Conservation (phyloP, 371 early-diverging fungal species). For the Rhizopus delemar region DNA sequence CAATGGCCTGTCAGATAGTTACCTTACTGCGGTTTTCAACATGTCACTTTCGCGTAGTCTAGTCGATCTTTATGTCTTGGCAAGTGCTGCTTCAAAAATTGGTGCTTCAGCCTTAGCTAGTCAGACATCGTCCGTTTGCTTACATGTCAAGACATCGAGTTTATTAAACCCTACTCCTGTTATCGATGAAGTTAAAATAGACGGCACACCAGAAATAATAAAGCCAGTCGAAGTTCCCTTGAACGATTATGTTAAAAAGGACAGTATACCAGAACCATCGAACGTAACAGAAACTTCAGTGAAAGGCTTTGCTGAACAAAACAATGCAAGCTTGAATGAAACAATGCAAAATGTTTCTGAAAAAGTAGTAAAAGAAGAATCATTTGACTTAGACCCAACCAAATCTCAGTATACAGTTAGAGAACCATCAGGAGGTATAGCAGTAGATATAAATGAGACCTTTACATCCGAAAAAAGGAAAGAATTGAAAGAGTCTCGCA, state of each 20-base stretch:
- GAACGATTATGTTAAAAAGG: conserved; percentile 8
- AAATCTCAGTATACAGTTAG: too few species aligned
- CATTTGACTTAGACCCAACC: too few species aligned
- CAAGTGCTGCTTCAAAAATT: conserved; percentile 35
- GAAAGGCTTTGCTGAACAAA: too few species aligned
- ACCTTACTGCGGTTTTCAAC: not conserved
- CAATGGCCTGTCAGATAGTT: conserved; percentile 9
- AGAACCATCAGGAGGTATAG: not conserved
- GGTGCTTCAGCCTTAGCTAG: conserved; percentile 28
- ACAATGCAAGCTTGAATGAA: too few species aligned
- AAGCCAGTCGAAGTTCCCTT: conserved; percentile 16
- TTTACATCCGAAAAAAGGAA: conserved; percentile 7
- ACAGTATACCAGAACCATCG: not conserved
- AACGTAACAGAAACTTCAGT: too few species aligned
- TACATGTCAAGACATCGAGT: conserved; percentile 47
- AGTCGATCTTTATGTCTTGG: conserved; percentile 40
- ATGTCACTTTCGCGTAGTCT: conserved; percentile 42
- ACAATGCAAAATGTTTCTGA: not conserved
- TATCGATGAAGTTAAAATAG: not conserved
- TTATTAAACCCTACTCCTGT: conserved; percentile 42
- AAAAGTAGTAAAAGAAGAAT: not conserved
- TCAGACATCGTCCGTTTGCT: conserved; percentile 36
- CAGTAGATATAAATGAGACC: not conserved
- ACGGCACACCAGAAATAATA: not conserved
- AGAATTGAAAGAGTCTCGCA: conserved; percentile 56